Evolutionary conservation across 2,329 filamentous ascomycete species (phyloP).

Genomic region (Graphium sp.): DNA sequence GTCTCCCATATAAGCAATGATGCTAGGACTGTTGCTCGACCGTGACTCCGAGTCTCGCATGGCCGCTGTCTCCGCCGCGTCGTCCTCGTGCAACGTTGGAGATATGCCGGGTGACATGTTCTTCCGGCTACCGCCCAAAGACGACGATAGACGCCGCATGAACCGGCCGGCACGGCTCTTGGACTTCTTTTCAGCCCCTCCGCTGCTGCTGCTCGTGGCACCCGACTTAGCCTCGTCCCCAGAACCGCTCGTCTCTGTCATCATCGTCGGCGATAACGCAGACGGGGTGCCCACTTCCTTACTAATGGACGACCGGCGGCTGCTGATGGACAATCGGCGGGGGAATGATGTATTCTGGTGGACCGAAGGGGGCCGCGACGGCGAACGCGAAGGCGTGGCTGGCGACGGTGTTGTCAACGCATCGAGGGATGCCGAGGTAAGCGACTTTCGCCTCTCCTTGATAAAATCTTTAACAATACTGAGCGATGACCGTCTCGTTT

Average conservation of each 20-base stretch:
- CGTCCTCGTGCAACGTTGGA: conserved; percentile 33
- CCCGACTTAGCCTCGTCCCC: conserved; percentile 28
- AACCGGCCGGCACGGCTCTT: conserved; percentile 36
- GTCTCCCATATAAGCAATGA: conserved; percentile 62
- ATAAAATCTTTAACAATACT: conserved; percentile 44
- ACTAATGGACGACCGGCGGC: conserved; percentile 32
- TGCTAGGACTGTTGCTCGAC: conserved; percentile 14
- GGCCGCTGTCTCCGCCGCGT: conserved; percentile 16
- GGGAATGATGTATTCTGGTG: conserved; percentile 33
- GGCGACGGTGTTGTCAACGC: conserved; percentile 9
- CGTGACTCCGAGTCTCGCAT: conserved; percentile 5
- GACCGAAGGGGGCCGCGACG: conserved; percentile 28
- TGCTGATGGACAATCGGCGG: conserved; percentile 50
- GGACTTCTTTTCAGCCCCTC: conserved; percentile 27
- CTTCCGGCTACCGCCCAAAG: conserved; percentile 29
- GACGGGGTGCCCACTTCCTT: conserved; percentile 17
- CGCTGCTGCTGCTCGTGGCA: too few species aligned
- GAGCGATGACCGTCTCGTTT: conserved; percentile 38
- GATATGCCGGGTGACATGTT: conserved; percentile 23
- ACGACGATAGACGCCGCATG: conserved; percentile 40
- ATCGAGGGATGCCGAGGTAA: conserved; percentile 31
- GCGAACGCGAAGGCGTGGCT: conserved; percentile 19
- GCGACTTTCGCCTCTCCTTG: conserved; percentile 37
- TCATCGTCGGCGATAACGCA: conserved; percentile 20
- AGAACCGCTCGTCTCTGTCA: conserved; percentile 25